phyloP scores from a whole-genome alignment of 352 stramenopile species.

The Elongisporangium undulatum region DNA sequence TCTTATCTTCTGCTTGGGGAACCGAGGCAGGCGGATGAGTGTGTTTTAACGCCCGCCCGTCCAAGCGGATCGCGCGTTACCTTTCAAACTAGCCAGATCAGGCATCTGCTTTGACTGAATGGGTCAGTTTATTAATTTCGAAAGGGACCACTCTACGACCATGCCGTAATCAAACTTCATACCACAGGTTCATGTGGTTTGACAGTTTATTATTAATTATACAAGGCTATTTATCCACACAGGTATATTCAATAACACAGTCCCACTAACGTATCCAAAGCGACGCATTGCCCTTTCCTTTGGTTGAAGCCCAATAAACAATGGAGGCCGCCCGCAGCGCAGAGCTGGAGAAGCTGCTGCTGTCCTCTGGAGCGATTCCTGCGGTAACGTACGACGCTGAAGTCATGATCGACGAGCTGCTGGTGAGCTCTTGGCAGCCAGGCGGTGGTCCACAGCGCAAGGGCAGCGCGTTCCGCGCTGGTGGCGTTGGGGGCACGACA shows the following conservation, averaged over 20 bases:
- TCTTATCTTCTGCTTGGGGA: background rate
- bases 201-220: background rate
- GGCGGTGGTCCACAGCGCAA: constrained; percentile 5
- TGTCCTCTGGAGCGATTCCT: constrained; percentile 13
- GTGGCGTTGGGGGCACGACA: background rate
- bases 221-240: background rate
- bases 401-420: constrained; percentile 76
- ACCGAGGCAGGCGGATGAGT: background rate
- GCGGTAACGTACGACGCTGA: constrained; percentile 45
- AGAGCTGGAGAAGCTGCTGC: constrained; percentile 62
- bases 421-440: constrained; percentile 50
- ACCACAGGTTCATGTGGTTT: background rate
- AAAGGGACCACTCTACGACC: background rate
- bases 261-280: background rate
- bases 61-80: background rate
- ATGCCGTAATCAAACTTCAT: background rate
- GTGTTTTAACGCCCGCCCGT: background rate
- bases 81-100: background rate
- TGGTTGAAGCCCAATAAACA: background rate
- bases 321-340: constrained; percentile 21
- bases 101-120: background rate
- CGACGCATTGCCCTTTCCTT: background rate
- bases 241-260: background rate
- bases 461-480: constrained; percentile 8
- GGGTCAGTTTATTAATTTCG: background rate